Conservation (phyloP, 2,329 filamentous ascomycete species). For the Diaporthe sp. region DNA sequence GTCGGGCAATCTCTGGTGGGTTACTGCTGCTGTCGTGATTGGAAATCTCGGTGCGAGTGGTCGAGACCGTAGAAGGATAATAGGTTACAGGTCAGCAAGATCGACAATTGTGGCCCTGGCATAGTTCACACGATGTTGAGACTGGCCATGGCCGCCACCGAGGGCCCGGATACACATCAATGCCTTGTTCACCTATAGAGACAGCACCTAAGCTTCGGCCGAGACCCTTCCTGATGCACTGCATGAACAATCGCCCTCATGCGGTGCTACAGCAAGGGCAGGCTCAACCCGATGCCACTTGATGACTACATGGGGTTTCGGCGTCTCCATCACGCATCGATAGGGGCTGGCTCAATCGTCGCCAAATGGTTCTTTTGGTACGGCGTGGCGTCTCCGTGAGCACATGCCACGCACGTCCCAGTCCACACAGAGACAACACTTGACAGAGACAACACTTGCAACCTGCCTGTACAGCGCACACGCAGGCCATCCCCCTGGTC, state of each 20-base stretch:
- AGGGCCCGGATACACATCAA: neutral
- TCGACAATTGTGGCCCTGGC: neutral
- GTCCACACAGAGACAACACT: neutral
- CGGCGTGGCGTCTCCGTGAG: neutral
- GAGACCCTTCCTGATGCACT: neutral
- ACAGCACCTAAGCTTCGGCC: constrained; percentile 4
- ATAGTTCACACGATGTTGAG: neutral
- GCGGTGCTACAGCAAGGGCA: constrained; percentile 4
- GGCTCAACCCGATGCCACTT: neutral
- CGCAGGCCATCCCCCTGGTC: neutral
- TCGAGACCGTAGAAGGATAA: neutral
- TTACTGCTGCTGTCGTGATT: neutral
- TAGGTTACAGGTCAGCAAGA: neutral
- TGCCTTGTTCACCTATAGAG: neutral
- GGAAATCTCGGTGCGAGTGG: neutral
- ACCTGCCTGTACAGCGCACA: neutral
- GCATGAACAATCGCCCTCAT: constrained; percentile 8
- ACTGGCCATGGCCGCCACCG: neutral
- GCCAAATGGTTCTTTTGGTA: neutral
- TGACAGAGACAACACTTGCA: too few species aligned
- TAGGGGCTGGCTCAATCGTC: neutral
- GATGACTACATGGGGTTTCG: constrained; percentile 3
- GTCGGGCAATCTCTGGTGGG: constrained; percentile 1
- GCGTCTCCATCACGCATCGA: neutral
- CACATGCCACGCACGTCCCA: neutral